Evolutionary conservation across 345 rosid species (phyloP), one percentile per base, ranked within the genome.

Genomic region (Camelina hispida): DNA sequence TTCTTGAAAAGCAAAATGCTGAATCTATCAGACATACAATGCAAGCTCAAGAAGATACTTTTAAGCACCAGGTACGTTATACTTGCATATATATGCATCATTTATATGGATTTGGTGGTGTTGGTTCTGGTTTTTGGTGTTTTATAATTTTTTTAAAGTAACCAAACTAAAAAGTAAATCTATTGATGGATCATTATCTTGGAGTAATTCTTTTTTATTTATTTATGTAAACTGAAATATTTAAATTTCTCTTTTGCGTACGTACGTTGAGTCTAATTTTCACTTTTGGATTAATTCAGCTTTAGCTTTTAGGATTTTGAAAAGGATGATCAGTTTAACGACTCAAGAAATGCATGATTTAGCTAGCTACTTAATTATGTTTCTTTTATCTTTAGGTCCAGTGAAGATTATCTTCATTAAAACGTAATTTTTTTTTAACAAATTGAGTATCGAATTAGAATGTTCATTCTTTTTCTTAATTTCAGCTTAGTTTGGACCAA

Each of bases 21-120:
- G 91, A 92, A 52, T 81, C 88, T 72, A 85, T 92, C 71, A 86
- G 79, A 78, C 77, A 79, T 67, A 93, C 93, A 76, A 90, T 93
- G 93, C 92, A 85, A 87, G 75, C 84, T 71, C 98, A 93, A 18
- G 97, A 93, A 74, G 84, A 81, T 40, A 66, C 80, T 74, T 93
- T 93, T 80, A 85, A 82, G 76, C 87, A 87, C 54, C 98, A 93
- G 92, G 96, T 88, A 68, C 53, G 47, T 68, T 25, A 16, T 60
- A 44, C 46, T 40, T 68, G 15, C n/a, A 23, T n/a, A 35, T n/a
- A 71, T 13, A 46, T 34, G 8, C 12, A 9, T 18, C 52, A 54
- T 37, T 28, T 2, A 34, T 20, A 35, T 62, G 17, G 13, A 23
- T 65, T 46, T 74, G n/a, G 17, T 23, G 22, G 59, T 66, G 66